phyloP scores from a whole-genome alignment of 257 asterid genomes.

The Perilla frutescens region DNA sequence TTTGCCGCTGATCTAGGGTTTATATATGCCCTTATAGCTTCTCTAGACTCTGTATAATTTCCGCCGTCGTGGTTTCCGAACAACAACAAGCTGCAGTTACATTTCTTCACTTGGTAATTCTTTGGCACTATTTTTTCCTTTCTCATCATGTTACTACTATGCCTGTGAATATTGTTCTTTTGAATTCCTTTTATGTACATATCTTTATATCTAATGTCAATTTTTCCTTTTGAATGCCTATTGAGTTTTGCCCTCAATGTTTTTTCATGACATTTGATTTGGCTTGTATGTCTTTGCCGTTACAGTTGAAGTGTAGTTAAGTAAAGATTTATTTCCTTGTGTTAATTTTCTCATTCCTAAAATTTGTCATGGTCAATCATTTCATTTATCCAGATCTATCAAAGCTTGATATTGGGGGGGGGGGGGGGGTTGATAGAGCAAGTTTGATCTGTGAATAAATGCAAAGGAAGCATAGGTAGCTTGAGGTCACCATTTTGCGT shows the following conservation, averaged over 20 bases:
- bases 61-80: neutral
- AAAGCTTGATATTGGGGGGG: too few species aligned
- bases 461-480: too few species aligned
- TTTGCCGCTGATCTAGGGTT: neutral
- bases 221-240: neutral
- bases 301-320: neutral
- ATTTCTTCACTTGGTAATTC: neutral
- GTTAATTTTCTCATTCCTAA: too few species aligned
- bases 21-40: neutral
- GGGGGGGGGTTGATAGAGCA: too few species aligned
- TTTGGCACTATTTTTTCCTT: neutral
- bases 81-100: neutral
- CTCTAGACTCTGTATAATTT: neutral
- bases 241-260: neutral
- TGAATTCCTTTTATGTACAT: neutral
- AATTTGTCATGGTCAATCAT: too few species aligned
- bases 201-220: neutral
- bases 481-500: too few species aligned
- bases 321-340: too few species aligned
- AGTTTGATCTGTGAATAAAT: too few species aligned
- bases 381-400: too few species aligned
- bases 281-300: neutral
- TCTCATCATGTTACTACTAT: neutral
- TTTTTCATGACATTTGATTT: neutral
- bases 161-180: neutral